Conservation (phyloP, 2,329 filamentous ascomycete genomes). For the Cadophora sp. region DNA sequence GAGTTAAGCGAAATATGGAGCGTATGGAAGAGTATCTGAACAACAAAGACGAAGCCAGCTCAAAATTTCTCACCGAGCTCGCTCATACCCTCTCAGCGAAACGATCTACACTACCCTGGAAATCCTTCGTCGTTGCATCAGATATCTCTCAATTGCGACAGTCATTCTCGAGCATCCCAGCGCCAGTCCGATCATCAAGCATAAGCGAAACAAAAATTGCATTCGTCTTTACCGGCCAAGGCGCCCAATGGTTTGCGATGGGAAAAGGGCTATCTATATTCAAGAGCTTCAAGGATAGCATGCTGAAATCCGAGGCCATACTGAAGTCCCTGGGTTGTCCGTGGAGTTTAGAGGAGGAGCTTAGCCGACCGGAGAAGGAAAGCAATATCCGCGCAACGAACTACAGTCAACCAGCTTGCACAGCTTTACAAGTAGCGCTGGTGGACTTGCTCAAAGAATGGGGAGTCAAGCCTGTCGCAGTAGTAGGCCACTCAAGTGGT, state of each 20-base stretch:
- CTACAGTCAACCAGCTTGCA: background rate
- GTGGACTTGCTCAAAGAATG: background rate
- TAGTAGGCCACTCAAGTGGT: background rate
- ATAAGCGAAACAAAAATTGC: constrained; percentile 22
- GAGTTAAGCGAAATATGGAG: background rate
- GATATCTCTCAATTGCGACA: background rate
- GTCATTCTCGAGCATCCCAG: background rate
- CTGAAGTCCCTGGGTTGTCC: background rate
- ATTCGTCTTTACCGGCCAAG: constrained; percentile 43
- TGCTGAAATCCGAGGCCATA: background rate
- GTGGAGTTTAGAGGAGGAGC: background rate
- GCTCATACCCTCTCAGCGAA: constrained; percentile 21
- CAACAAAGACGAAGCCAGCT: background rate
- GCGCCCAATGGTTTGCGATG: constrained; percentile 43
- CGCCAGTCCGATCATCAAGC: background rate
- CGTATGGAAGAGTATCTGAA: background rate
- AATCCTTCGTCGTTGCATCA: constrained; percentile 17
- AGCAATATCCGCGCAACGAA: background rate
- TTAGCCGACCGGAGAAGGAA: background rate
- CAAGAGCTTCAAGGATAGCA: background rate
- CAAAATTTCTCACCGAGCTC: background rate
- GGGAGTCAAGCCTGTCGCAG: background rate
- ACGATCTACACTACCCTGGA: constrained; percentile 21
- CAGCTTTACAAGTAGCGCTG: background rate
- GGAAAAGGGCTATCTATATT: constrained; percentile 32